Conservation (phyloP, 2,329 filamentous ascomycete species). For the Calonectria fujianensis region DNA sequence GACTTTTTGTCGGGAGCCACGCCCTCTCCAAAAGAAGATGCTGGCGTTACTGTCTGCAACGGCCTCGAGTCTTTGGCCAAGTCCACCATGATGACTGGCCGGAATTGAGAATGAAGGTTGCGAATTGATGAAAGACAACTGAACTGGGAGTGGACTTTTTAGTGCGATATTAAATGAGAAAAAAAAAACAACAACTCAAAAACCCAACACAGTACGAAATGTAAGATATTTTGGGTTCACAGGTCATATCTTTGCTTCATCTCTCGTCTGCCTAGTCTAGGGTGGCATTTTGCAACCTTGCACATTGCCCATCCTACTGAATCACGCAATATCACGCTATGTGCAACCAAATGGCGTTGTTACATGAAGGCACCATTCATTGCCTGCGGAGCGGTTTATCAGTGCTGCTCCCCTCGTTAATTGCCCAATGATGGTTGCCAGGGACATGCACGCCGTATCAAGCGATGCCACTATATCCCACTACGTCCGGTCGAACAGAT, state of each 20-base stretch:
- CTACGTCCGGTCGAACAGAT: conserved; percentile 13
- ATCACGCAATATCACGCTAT: conserved; percentile 34
- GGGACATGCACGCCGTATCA: conserved; percentile 12
- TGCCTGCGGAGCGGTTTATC: neutral
- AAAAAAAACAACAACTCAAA: neutral
- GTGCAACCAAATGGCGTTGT: conserved; percentile 22
- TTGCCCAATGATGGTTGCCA: conserved; percentile 7
- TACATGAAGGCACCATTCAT: conserved; percentile 1
- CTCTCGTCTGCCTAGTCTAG: neutral
- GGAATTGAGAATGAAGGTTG: neutral
- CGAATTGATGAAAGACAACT: neutral
- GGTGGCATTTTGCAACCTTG: neutral
- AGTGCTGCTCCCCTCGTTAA: neutral
- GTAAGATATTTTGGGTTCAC: no score
- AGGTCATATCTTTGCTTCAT: neutral
- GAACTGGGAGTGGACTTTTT: neutral
- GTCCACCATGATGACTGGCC: neutral
- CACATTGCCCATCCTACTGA: neutral
- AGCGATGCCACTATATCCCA: conserved; percentile 6
- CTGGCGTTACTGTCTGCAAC: neutral
- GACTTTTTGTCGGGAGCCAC: neutral
- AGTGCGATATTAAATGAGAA: no score
- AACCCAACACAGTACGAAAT: neutral
- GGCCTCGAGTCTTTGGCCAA: neutral
- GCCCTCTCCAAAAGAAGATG: neutral